Evolutionary conservation across 176 grass and related monocot species (phyloP).

Genomic region (sorghum (Sorghum bicolor)): DNA sequence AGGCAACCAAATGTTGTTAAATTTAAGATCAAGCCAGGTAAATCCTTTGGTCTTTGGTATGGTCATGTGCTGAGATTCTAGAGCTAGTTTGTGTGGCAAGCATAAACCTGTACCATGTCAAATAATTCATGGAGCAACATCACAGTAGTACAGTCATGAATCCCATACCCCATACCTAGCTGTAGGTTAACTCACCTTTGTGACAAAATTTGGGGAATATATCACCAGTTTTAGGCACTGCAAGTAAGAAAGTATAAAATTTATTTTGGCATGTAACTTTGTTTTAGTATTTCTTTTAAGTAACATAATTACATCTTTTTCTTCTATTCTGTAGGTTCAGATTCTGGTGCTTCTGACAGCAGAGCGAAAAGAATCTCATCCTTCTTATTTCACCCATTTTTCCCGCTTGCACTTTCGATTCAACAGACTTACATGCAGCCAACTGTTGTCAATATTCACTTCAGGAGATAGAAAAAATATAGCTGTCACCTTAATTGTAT

Average conservation of each 20-base stretch:
- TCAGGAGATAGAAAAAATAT: slow-evolving; percentile 54
- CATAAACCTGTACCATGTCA: background rate
- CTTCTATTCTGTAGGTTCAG: slow-evolving; percentile 48
- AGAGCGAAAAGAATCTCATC: slow-evolving; percentile 69
- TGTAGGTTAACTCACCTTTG: background rate
- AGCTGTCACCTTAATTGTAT: slow-evolving; percentile 22
- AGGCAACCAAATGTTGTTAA: slow-evolving; percentile 80
- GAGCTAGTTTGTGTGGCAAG: background rate
- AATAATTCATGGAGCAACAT: background rate
- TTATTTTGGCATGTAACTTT: background rate
- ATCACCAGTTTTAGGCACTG: background rate
- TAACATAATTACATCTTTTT: background rate
- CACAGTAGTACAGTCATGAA: background rate
- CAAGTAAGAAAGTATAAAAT: background rate
- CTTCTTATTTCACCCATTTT: slow-evolving; percentile 86
- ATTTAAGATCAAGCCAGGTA: slow-evolving; percentile 99
- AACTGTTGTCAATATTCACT: slow-evolving; percentile 90
- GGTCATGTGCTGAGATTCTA: slow-evolving; percentile 8
- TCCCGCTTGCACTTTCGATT: slow-evolving; percentile 79
- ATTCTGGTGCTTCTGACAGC: slow-evolving; percentile 51
- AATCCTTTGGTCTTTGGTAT: background rate
- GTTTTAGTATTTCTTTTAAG: background rate
- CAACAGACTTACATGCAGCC: slow-evolving; percentile 95
- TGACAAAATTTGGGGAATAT: background rate
- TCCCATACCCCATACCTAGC: background rate